A percentile compares a stretch with the other conserved stretches of the same genome.
These are phyloP conservation scores for Arabis alpina DNA, from an alignment of 345 rosid genomes.

Conservation along the genomic window DNA sequence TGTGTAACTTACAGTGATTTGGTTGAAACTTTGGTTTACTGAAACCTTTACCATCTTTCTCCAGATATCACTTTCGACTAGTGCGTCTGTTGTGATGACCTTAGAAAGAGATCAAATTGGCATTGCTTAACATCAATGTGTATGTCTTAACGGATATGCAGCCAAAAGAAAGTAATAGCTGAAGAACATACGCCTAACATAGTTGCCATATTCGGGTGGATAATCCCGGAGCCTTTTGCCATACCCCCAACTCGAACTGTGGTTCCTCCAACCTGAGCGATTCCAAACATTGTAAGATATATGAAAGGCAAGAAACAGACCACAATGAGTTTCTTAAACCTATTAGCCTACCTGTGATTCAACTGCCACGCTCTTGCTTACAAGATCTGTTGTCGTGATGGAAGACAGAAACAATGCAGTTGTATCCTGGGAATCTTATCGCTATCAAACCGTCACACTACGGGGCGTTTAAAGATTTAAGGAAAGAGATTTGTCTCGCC, in stretches of 20 bases:
- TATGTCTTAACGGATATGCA: no score
- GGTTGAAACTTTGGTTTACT: conserved; percentile 94
- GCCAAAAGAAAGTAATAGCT: conserved; percentile 5
- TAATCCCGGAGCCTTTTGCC: conserved; percentile 99
- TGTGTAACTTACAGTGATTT: conserved; percentile 72
- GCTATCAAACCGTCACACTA: no score
- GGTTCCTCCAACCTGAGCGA: conserved; percentile 73
- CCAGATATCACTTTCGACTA: conserved; percentile 84
- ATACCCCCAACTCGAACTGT: conserved; percentile 82
- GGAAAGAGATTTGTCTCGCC: no score
- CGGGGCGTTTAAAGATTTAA: no score
- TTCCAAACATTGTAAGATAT: neutral
- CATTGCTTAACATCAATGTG: conserved; percentile 3
- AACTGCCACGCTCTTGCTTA: conserved; percentile 95
- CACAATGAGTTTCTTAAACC: conserved; percentile 3
- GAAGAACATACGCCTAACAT: conserved; percentile 81
- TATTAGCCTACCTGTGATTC: conserved; percentile 55
- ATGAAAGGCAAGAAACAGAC: conserved; percentile 5
- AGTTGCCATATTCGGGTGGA: conserved; percentile 98
- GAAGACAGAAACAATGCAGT: no score
- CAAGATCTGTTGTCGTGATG: conserved; percentile 94
- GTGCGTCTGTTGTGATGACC: conserved; percentile 93
- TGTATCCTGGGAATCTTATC: no score
- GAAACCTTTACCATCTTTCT: conserved; percentile 85
- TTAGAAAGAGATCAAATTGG: conserved; percentile 52